Percentiles rank a stretch among this genome's conserved stretches.
Conservation (phyloP, 2,329 filamentous ascomycete species). For the Penicillium janthinellum region DNA sequence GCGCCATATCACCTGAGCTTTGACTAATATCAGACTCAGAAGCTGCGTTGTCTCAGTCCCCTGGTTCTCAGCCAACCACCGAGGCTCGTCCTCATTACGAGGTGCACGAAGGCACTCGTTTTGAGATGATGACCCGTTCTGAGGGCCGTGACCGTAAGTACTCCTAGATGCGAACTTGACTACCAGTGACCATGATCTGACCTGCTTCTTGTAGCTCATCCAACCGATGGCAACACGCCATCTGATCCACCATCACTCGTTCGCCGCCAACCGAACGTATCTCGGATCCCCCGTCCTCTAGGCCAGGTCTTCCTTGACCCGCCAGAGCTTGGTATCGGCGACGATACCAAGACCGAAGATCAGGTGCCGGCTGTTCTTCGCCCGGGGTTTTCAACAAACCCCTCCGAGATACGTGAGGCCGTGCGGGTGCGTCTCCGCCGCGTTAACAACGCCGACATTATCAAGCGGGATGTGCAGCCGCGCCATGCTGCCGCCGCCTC, state of each 20-base stretch:
- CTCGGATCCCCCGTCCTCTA: slow-evolving; percentile 3
- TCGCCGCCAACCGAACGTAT: neutral
- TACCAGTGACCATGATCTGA: neutral
- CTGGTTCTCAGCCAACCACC: neutral
- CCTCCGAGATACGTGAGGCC: neutral
- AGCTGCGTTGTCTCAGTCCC: slow-evolving; percentile 4
- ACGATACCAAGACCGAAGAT: neutral
- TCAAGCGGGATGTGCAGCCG: neutral
- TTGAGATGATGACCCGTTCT: neutral
- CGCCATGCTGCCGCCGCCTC: neutral
- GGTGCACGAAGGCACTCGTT: neutral
- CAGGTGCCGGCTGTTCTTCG: neutral
- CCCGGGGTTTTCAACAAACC: neutral
- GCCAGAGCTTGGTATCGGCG: neutral
- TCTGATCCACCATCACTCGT: neutral
- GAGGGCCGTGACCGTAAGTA: neutral
- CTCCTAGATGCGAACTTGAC: neutral
- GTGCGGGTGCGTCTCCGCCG: neutral
- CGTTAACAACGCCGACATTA: neutral
- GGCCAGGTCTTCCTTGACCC: neutral
- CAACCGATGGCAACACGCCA: neutral
- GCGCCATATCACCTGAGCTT: neutral
- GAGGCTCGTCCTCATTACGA: neutral
- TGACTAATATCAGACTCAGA: slow-evolving; percentile 1
- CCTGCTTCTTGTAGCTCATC: neutral